Percentiles rank a stretch among this genome's conserved stretches.
phyloP scores from a whole-genome alignment of 805 yeast genomes.

The Kazachstania bromeliacearum region DNA sequence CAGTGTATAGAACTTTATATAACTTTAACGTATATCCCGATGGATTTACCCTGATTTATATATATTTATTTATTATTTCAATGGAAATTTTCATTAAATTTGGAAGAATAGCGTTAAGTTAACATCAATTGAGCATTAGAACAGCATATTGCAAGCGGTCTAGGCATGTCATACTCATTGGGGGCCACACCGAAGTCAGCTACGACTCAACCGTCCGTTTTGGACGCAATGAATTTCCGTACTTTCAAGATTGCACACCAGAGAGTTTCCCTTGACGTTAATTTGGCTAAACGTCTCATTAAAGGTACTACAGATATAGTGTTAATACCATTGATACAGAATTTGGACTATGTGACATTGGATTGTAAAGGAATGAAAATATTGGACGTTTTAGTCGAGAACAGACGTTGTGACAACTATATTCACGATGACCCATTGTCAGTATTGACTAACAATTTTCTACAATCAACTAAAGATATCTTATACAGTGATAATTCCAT shows the following conservation, averaged over 20 bases:
- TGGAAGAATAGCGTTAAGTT: too few species aligned
- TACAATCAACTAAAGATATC: constrained; percentile 9
- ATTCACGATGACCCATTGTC: constrained; percentile 26
- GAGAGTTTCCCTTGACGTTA: constrained; percentile 70
- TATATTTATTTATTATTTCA: background rate
- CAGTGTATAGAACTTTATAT: too few species aligned
- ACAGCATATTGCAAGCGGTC: constrained; percentile 1
- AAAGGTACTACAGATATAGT: constrained; percentile 77
- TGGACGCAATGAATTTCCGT: constrained; percentile 9
- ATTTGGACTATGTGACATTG: constrained; percentile 49
- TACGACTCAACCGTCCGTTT: constrained; percentile 10
- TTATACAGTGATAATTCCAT: constrained; percentile 20
- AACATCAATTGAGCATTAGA: background rate
- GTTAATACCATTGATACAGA: constrained; percentile 56
- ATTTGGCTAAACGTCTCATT: constrained; percentile 49
- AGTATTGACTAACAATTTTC: constrained; percentile 8
- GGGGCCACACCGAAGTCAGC: constrained; percentile 20
- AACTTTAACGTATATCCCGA: too few species aligned
- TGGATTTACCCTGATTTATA: too few species aligned
- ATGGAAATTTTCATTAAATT: too few species aligned
- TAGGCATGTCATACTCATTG: constrained; percentile 24
- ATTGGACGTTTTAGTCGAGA: constrained; percentile 54
- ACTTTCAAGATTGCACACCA: constrained; percentile 73
- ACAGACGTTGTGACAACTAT: constrained; percentile 34
- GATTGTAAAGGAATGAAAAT: constrained; percentile 76